Evolutionary conservation across 768 basidiomycete genomes (phyloP), one percentile per base, ranked within the genome.

Genomic region (Suillus sp.): DNA sequence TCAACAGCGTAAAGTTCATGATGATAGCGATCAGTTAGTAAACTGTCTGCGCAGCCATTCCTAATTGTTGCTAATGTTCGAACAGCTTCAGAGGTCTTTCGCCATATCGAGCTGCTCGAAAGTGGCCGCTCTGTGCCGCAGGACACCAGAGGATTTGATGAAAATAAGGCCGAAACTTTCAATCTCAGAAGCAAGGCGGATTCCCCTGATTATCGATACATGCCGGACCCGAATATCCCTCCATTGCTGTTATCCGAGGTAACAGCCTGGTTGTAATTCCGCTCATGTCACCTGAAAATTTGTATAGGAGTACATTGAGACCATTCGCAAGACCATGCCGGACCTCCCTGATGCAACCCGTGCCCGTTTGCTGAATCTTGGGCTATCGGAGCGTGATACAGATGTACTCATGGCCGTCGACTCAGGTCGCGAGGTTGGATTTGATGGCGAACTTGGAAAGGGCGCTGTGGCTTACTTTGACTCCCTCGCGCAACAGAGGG

Each of bases 191-290:
- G 86, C 53, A 99, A 99, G 76, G 97, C 97, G 69, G 92, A 95
- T 68, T 90, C 95, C 0, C 94, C 92, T 1, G 97, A 99, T 74
- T 99, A 99, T 74, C 85, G 92, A 20, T 99, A 98, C 78, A 96
- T 99, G 93, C 97, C 97, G 0, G 97, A 99, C 73, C 89, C 94
- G 0, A 98, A 99, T 73, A 77, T 99, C 1, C 94, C 95, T 0
- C 84, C 88, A 0, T 77, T 98, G 6, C 70, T 85, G 37, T 70
- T 92, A 8, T 81, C 82, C 62, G 72, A 84, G 64, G 88, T 85
- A 63, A 20, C 67, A 69, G 68, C 65, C 56, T 69, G 18, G 50
- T 56, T 65, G 62, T 37, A 25, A 42, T 38, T 64, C 27, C 40
- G 10, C 27, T 5, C 4, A 11, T 55, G 65, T 30, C 64, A 51